Evolutionary conservation across 2,329 filamentous ascomycete genomes (phyloP), one percentile per base, ranked within the genome.

Genomic region (Coniella vitis): DNA sequence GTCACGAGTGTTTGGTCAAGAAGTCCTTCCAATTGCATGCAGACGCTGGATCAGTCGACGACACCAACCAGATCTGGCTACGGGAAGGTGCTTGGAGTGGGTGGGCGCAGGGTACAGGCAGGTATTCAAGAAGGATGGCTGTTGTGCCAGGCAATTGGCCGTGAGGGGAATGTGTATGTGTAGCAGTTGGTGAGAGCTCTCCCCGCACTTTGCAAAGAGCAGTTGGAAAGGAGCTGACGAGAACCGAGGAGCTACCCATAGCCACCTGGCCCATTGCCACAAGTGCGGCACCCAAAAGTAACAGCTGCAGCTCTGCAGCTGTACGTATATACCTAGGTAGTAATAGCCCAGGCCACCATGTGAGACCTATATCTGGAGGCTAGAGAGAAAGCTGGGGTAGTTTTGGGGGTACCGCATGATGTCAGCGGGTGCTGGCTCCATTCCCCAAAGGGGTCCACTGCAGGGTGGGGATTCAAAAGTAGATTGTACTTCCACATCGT

Each of bases 351-450:
- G 25, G 5, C 25, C 10, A 29, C 10, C 25, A 29, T 29, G 25
- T 29, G 25, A 29, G 25, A 29, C 25, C n/a, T n/a, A n/a, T n/a
- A n/a, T 29, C 25, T 29, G 25, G 10, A 29, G 43, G 34, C 38
- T 34, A 38, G 34, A 29, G 36, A 14, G n/a, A 45, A 53, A 50
- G 51, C 51, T 49, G 51, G 51, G 51, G 51, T 50, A 53, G 16
- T 17, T n/a, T 14, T 16, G 17, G 14, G 16, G 39, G 16, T 16
- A 8, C 13, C 9, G n/a, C 12, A 48, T 51, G 49, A 51, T 51
- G 49, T 51, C 49, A 51, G 21, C 16, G 38, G 37, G 19, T 10
- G 7, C 25, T n/a, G 8, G 9, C n/a, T 12, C 5, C 7, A 4
- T 1, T 17, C 14, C n/a, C 2, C 21, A 17, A 25, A n/a, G 19